Conservation (phyloP, 2,329 filamentous ascomycete genomes). For the Ophiocordyceps camponoti-saundersi region DNA sequence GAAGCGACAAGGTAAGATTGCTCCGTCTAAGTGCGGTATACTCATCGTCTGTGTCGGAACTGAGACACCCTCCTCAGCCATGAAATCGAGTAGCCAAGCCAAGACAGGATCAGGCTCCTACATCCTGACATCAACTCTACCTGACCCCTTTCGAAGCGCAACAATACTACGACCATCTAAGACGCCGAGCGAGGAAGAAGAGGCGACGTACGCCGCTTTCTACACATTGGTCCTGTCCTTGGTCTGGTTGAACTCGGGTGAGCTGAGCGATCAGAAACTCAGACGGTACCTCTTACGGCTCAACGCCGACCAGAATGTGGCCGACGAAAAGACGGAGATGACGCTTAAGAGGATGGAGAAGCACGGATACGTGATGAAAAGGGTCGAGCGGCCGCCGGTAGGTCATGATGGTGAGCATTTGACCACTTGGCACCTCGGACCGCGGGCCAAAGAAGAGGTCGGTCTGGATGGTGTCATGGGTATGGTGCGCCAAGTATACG, state of each 20-base stretch:
- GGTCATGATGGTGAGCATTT: slow-evolving; percentile 51
- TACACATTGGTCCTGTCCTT: slow-evolving; percentile 67
- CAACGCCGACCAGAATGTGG: slow-evolving; percentile 60
- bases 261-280: slow-evolving; percentile 62
- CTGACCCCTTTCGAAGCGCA: slow-evolving; percentile 46
- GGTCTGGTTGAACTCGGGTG: slow-evolving; percentile 57
- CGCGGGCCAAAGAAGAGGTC: slow-evolving; percentile 72
- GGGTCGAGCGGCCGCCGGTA: slow-evolving; percentile 42
- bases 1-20: slow-evolving; percentile 46
- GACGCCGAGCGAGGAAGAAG: slow-evolving; percentile 45
- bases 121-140: slow-evolving; percentile 60
- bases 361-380: slow-evolving; percentile 69
- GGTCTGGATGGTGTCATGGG: slow-evolving; percentile 58
- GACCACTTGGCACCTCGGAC: slow-evolving; percentile 70
- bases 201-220: slow-evolving; percentile 66
- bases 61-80: not conserved
- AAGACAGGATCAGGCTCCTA: slow-evolving; percentile 51
- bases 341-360: slow-evolving; percentile 58
- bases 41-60: not conserved
- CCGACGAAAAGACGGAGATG: slow-evolving; percentile 58
- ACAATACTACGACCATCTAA: slow-evolving; percentile 51
- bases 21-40: not conserved
- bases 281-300: slow-evolving; percentile 57
- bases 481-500: slow-evolving; percentile 47
- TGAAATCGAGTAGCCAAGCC: slow-evolving; percentile 26